These are phyloP conservation scores for Rhododendron mucronatum DNA, from an alignment of 148 eudicot species.

Conservation along the genomic window DNA sequence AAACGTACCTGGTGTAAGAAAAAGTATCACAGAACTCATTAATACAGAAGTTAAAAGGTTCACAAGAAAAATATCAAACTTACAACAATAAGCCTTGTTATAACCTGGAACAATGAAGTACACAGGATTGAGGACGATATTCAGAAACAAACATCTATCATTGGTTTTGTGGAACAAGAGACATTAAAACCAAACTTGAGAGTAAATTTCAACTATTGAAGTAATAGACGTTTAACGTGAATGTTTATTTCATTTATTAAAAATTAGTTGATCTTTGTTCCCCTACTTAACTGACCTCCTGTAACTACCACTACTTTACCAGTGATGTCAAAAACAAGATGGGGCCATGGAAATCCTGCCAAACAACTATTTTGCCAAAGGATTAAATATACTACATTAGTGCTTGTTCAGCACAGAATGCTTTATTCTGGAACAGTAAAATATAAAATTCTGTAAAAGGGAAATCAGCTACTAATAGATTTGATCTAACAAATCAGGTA, in stretches of 20 bases:
- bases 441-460: background rate
- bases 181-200: background rate
- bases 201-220: background rate
- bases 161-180: background rate
- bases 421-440: background rate
- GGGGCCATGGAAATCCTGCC: background rate
- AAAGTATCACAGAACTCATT: background rate
- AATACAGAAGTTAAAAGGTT: background rate
- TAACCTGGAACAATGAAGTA: background rate
- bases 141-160: background rate
- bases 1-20: slow-evolving; percentile 35
- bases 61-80: background rate
- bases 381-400: background rate
- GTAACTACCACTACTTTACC: background rate
- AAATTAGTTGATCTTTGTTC: background rate
- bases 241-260: background rate
- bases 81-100: background rate
- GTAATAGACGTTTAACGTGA: background rate
- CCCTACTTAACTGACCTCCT: background rate
- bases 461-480: background rate
- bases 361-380: background rate
- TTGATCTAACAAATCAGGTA: background rate
- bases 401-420: background rate
- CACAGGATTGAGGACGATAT: background rate
- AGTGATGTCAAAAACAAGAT: background rate